Conservation (phyloP, 345 rosid genomes). For the Gynandropsis gynandra region DNA sequence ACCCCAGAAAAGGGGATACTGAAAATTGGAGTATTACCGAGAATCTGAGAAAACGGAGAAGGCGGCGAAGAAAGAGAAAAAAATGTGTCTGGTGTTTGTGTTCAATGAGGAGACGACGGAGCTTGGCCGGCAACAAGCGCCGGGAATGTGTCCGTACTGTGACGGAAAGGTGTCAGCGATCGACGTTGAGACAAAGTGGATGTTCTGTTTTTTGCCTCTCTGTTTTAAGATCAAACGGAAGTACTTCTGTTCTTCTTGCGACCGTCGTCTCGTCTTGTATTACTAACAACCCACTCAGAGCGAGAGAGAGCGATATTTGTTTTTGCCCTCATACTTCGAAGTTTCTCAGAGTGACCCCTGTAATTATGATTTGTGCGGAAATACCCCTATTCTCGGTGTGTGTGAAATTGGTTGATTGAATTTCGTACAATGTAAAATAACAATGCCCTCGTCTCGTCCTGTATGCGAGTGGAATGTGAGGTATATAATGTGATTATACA, state of each 20-base stretch:
- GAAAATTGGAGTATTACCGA: no score
- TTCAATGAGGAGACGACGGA: constrained; percentile 56
- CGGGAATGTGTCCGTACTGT: constrained; percentile 75
- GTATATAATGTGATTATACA: no score
- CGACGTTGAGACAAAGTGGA: constrained; percentile 63
- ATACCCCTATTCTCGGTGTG: no score
- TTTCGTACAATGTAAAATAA: no score
- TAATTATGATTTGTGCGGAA: no score
- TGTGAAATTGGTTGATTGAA: no score
- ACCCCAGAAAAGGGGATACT: no score
- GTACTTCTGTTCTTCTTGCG: constrained; percentile 53
- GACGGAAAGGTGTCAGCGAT: constrained; percentile 66
- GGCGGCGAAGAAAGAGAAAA: not conserved
- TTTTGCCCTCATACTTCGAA: no score
- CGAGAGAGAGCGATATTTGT: no score
- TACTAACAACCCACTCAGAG: constrained; percentile 7
- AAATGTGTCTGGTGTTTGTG: constrained; percentile 52
- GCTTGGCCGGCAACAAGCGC: constrained; percentile 62
- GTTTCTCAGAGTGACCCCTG: no score
- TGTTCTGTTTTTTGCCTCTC: constrained; percentile 73
- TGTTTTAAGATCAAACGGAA: constrained; percentile 56
- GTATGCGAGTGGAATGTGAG: no score
- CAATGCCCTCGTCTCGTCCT: no score
- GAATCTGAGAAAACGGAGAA: not conserved
- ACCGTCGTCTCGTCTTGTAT: constrained; percentile 41